These are phyloP conservation scores for Cadophora luteo-olivacea DNA, from an alignment of 2,329 filamentous ascomycete species.

Conservation along the genomic window DNA sequence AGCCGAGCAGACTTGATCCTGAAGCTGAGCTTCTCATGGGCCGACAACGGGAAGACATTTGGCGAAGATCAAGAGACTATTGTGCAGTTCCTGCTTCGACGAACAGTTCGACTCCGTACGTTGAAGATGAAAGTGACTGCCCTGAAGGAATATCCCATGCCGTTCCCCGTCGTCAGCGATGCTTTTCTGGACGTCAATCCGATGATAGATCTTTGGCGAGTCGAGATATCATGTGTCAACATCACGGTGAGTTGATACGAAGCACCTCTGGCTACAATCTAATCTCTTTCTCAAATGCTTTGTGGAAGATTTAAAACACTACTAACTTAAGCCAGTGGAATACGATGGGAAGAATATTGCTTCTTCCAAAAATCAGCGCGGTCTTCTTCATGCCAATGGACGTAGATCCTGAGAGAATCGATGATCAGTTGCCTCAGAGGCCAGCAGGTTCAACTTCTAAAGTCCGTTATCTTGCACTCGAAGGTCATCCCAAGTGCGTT, in stretches of 20 bases:
- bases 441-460: not conserved
- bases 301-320: not conserved
- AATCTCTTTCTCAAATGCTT: too few relatives aligned
- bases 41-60: not conserved
- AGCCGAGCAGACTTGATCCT: conserved; percentile 1
- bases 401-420: not conserved
- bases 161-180: not conserved
- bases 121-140: not conserved
- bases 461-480: not conserved
- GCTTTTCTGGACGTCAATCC: not conserved
- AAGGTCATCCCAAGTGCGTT: not conserved
- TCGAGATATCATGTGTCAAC: conserved; percentile 1
- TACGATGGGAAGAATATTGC: not conserved
- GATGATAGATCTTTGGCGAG: not conserved
- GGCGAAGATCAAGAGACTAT: not conserved
- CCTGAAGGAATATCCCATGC: not conserved
- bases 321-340: not conserved
- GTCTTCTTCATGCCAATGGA: conserved; percentile 8
- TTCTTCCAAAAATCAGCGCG: not conserved
- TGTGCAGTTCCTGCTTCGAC: conserved; percentile 7
- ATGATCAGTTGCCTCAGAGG: not conserved
- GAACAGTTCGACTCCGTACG: not conserved
- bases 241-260: not conserved
- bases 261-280: not conserved
- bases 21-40: not conserved